Conservation (phyloP, 495 filamentous ascomycete genomes). For the Acidiella bohemica region DNA sequence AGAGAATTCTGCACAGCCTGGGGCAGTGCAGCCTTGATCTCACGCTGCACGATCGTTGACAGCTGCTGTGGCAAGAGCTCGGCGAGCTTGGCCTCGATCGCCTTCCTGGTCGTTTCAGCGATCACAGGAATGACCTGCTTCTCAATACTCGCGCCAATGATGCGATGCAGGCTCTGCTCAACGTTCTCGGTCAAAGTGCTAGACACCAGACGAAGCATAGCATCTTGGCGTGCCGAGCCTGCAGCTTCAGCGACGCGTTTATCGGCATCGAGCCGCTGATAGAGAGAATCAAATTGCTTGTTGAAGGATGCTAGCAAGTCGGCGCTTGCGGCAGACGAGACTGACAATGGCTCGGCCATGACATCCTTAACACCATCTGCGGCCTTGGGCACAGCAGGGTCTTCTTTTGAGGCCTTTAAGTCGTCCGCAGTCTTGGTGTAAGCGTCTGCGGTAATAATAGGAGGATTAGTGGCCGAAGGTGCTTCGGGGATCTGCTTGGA, state of each 20-base stretch:
- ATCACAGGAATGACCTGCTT: slow-evolving; percentile 46
- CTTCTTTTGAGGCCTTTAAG: slow-evolving; percentile 7
- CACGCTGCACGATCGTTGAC: slow-evolving; percentile 34
- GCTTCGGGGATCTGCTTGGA: slow-evolving; percentile 46
- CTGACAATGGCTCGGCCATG: not conserved
- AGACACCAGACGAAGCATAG: slow-evolving; percentile 74
- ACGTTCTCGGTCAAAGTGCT: slow-evolving; percentile 81
- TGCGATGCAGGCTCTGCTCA: slow-evolving; percentile 58
- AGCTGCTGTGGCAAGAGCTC: slow-evolving; percentile 39
- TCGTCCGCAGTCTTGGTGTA: slow-evolving; percentile 10
- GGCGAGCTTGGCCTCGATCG: slow-evolving; percentile 49
- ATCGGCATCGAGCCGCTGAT: slow-evolving; percentile 51
- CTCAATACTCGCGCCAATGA: slow-evolving; percentile 55
- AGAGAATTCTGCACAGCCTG: slow-evolving; percentile 46
- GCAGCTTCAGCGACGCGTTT: slow-evolving; percentile 50
- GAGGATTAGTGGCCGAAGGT: slow-evolving; percentile 18
- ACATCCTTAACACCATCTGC: not conserved
- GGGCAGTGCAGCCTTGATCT: slow-evolving; percentile 43
- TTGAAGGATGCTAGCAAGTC: not conserved
- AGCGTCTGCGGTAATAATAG: slow-evolving; percentile 14
- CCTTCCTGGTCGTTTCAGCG: slow-evolving; percentile 17
- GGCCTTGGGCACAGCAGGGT: not conserved
- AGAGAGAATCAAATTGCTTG: slow-evolving; percentile 44
- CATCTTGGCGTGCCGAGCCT: slow-evolving; percentile 56
- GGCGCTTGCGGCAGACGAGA: not conserved